Base-by-base conservation (phyloP, 192 early-diverging fungal species). In the Dissophora ornata region DNA sequence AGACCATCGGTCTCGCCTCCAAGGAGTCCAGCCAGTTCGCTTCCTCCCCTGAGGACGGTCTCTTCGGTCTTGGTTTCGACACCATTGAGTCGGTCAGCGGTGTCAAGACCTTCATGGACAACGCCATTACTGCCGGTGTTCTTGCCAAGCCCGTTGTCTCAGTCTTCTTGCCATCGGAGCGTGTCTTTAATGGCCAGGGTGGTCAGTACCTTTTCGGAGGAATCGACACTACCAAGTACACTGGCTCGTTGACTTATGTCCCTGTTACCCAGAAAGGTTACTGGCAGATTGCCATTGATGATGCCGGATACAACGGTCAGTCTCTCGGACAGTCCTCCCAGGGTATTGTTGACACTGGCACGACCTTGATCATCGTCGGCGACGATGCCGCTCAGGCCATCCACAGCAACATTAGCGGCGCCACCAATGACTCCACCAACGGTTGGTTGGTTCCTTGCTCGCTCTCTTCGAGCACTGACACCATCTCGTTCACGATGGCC, bases 341-440 rank as follows among this genome's bases (percentile, higher is more conserved):
- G 28, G 81, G 81, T 30, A 89, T 90, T 47, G 29, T 90, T 10
- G 89, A 90, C 64, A 88, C 89, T 7, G 89, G 89, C 50, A 87
- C 89, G 19, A 90, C 87, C 32, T 69, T 90, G n/a, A 79, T 90
- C 45, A 71, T 88, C 18, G 80, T 90, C 69, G 73, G 65, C 45
- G 79, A 82, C 10, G 69, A 77, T 34, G 82, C 82, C 19, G 86
- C 86, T 56, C 62, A 68, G 13, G 83, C 80, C 53, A 81, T 87
- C 71, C 86, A 87, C 45, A 32, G 24, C 41, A 50, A 58, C 38
- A 59, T 69, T 22, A 10, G 30, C 3, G 67, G 67, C 36, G 11
- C 62, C 16, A 9, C 30, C 21, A 53, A 53, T 41, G 47, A 65
- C 29, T 51, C 62, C 36, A 30, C 29, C 42, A 51, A 65, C 26